Percentiles rank a stretch among this genome's conserved stretches.
These are phyloP conservation scores for Kluyveromyces siamensis DNA, from an alignment of 805 yeast genomes.

Conservation along the genomic window DNA sequence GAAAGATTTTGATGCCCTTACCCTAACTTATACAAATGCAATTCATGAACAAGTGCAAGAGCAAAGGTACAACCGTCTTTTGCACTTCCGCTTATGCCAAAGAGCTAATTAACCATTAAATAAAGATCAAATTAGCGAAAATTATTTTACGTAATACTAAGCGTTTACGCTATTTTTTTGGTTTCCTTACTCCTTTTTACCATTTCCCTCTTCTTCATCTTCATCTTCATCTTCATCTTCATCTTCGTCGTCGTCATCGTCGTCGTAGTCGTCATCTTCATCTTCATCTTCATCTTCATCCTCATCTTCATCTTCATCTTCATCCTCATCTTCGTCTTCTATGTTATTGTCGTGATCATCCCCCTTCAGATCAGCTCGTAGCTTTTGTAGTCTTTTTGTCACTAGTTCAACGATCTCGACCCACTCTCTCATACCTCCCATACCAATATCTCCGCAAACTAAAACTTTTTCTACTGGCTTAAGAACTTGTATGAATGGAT, in stretches of 20 bases:
- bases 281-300: constrained; percentile 41
- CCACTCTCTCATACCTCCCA: constrained; percentile 92
- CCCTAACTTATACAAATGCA: no score
- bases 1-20: no score
- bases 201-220: background rate
- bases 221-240: constrained; percentile 30
- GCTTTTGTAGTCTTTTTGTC: constrained; percentile 27
- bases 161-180: background rate
- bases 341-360: constrained; percentile 14
- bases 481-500: constrained; percentile 64
- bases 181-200: background rate
- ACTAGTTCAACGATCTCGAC: constrained; percentile 65
- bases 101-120: background rate
- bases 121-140: background rate
- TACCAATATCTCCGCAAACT: constrained; percentile 79
- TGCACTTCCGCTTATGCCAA: background rate
- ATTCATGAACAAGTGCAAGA: no score
- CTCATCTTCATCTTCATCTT: constrained; percentile 30
- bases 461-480: constrained; percentile 75
- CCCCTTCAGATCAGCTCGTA: constrained; percentile 25
- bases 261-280: constrained; percentile 34
- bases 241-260: constrained; percentile 35
- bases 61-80: background rate
- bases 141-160: no score
- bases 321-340: constrained; percentile 9